Evolutionary conservation across 1,284 basidiomycete species (phyloP).

Genomic region (Puccinia triticina): DNA sequence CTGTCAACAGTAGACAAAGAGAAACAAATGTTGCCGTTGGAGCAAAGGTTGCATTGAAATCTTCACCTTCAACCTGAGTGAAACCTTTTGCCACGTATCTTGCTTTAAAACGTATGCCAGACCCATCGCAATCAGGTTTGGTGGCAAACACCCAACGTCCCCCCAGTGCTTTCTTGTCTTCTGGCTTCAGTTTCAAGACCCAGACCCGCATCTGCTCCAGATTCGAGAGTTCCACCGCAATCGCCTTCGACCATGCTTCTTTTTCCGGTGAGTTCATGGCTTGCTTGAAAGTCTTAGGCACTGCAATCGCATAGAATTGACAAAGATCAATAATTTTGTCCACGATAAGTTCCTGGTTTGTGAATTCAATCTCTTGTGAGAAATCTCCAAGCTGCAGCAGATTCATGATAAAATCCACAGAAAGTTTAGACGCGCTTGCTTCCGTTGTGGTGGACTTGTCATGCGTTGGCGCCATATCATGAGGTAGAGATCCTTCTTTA

Average conservation of each 20-base stretch:
- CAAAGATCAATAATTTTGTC: not conserved
- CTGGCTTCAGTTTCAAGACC: not conserved
- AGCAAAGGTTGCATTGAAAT: too few species aligned
- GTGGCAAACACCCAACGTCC: too few species aligned
- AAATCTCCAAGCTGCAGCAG: not conserved
- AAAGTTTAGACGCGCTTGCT: not conserved
- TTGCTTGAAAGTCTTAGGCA: not conserved
- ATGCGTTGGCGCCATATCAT: not conserved
- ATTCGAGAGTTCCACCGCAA: not conserved
- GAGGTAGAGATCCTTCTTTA: not conserved
- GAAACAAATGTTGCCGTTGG: not conserved
- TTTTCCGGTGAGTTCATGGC: not conserved
- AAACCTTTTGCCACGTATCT: constrained; percentile 8
- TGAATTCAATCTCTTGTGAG: not conserved
- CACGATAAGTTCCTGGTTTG: not conserved
- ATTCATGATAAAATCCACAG: not conserved
- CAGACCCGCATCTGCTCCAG: constrained; percentile 5
- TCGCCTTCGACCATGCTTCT: not conserved
- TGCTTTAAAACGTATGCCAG: not conserved
- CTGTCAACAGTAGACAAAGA: not conserved
- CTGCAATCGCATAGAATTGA: not conserved
- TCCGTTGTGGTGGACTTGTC: too few species aligned
- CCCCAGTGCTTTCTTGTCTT: not conserved
- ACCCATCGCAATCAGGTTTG: not conserved
- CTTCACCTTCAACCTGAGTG: not conserved